Conservation (phyloP, 345 rosid species). For the rapeseed (Brassica napus) region Da-Ae NC_063450.1:685501-686000, state of each 20-base stretch:
- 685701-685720: background rate
- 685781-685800: conserved; percentile 60
- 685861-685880: background rate
- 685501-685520: no score
- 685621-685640: background rate
- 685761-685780: conserved; percentile 90
- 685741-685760: conserved; percentile 86
- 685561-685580: background rate
- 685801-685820: background rate
- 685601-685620: background rate
- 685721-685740: background rate
- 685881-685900: conserved; percentile 15
- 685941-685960: no score
- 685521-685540: background rate
- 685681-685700: background rate
- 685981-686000: no score
- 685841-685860: background rate
- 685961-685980: no score
- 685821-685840: background rate
- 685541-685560: background rate
- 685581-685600: background rate
- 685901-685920: conserved; percentile 68
- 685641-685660: background rate
- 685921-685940: conserved; percentile 2
- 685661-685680: background rate